Conservation (phyloP, 2,329 filamentous ascomycete species). For the Ceratocystis cubensis region DNA sequence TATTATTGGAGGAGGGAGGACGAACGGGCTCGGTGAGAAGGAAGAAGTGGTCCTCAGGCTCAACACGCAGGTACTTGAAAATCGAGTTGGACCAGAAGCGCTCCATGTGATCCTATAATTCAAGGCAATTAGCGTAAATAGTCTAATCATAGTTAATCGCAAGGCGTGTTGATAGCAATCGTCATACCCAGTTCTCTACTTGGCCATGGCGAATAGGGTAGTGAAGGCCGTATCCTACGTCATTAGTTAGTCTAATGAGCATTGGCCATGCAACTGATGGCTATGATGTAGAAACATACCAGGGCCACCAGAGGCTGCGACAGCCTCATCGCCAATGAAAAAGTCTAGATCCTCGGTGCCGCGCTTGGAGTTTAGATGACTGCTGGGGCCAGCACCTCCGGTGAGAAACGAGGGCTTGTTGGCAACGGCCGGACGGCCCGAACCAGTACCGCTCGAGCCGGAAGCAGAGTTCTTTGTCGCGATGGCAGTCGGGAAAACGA, state of each 20-base stretch:
- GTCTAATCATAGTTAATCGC: conserved; percentile 23
- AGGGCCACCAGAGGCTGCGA: conserved; percentile 70
- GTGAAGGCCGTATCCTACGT: conserved; percentile 77
- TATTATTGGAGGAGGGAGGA: conserved; percentile 30
- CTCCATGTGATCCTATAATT: conserved; percentile 83
- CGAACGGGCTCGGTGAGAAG: conserved; percentile 86
- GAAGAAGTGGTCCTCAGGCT: conserved; percentile 98
- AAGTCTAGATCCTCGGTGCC: conserved; percentile 97
- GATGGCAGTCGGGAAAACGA: conserved; percentile 98
- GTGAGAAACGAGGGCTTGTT: conserved; percentile 95
- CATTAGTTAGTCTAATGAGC: conserved; percentile 19
- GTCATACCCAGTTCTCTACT: conserved; percentile 89
- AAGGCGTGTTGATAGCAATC: neutral
- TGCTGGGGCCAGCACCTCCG: conserved; percentile 69
- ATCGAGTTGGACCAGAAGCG: conserved; percentile 99
- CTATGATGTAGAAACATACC: conserved; percentile 38
- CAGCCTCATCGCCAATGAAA: conserved; percentile 95
- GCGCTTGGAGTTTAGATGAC: conserved; percentile 79
- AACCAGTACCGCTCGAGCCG: conserved; percentile 62
- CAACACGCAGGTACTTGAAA: conserved; percentile 97
- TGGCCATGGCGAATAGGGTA: conserved; percentile 97
- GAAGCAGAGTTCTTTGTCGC: conserved; percentile 74
- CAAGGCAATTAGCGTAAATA: conserved; percentile 10
- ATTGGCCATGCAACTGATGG: conserved; percentile 3
- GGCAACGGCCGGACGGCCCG: conserved; percentile 75